Evolutionary conservation across 2,329 filamentous ascomycete genomes (phyloP).

Genomic region (Emergomyces pasteurianus): DNA sequence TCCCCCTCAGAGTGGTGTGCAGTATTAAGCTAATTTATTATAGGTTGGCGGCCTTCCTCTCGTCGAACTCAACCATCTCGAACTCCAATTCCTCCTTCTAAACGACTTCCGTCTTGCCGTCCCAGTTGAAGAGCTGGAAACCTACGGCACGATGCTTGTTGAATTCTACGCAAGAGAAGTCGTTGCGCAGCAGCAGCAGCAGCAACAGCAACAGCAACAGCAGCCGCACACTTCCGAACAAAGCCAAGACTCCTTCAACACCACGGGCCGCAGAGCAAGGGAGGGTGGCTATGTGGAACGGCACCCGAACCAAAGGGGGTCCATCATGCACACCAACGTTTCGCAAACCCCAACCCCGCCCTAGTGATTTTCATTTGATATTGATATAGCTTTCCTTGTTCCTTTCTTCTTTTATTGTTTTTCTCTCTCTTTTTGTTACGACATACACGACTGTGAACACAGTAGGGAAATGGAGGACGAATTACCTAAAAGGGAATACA

Average conservation of each 20-base stretch:
- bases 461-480: not conserved
- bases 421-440: not conserved
- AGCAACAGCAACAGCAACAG: slow-evolving; percentile 13
- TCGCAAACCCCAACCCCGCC: not conserved
- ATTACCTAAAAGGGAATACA: not conserved
- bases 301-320: not conserved
- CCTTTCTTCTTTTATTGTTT: not conserved
- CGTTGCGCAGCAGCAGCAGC: slow-evolving; percentile 52
- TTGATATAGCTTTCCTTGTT: not conserved
- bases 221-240: not conserved
- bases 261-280: not conserved
- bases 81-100: slow-evolving; percentile 86
- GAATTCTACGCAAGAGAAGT: slow-evolving; percentile 95
- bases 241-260: not conserved
- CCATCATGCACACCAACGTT: not conserved
- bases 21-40: not conserved
- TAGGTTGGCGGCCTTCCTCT: slow-evolving; percentile 90
- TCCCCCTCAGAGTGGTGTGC: slow-evolving; percentile 6
- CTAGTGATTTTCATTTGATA: not conserved
- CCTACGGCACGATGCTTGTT: slow-evolving; percentile 95
- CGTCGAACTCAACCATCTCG: slow-evolving; percentile 86
- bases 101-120: slow-evolving; percentile 94
- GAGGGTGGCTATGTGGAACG: not conserved
- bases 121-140: slow-evolving; percentile 87
- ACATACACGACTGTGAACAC: not conserved